phyloP scores from a whole-genome alignment of 2,329 filamentous ascomycete genomes.

The Colletotrichum agaves region DNA sequence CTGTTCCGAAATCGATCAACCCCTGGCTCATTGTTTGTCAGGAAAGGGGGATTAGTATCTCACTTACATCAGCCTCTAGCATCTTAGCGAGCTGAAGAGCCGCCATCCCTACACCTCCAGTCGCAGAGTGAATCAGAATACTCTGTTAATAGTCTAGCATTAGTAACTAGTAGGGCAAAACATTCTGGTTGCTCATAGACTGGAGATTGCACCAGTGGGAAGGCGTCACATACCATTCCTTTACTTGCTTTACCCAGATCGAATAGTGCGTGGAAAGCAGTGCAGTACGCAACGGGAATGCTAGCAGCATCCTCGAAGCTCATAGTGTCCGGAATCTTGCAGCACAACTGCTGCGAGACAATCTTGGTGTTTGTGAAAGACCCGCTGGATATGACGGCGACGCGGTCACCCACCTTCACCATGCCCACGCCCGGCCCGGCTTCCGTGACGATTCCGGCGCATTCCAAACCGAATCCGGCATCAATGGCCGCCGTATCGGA shows the following conservation, averaged over 20 bases:
- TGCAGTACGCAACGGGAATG: slow-evolving; percentile 45
- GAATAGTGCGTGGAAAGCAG: slow-evolving; percentile 43
- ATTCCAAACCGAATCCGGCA: slow-evolving; percentile 42
- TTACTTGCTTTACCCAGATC: slow-evolving; percentile 26
- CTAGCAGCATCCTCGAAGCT: slow-evolving; percentile 44
- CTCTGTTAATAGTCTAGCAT: slow-evolving; percentile 37
- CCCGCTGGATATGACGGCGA: slow-evolving; percentile 40
- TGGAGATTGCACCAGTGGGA: no score
- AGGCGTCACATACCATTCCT: slow-evolving; percentile 9
- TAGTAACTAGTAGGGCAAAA: neutral
- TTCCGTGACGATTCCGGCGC: slow-evolving; percentile 6
- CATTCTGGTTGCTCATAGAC: no score
- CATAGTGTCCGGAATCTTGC: slow-evolving; percentile 45
- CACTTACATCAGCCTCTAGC: slow-evolving; percentile 38
- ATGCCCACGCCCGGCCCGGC: slow-evolving; percentile 39
- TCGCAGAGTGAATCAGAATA: slow-evolving; percentile 35
- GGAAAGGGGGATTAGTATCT: no score
- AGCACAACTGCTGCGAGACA: neutral
- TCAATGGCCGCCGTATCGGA: slow-evolving; percentile 44
- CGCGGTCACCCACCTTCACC: slow-evolving; percentile 42
- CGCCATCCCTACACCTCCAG: slow-evolving; percentile 17
- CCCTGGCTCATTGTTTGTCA: no score
- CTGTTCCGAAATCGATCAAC: no score
- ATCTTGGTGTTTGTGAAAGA: slow-evolving; percentile 18
- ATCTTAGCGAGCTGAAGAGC: slow-evolving; percentile 16